These are phyloP conservation scores for Colletotrichum shisoi DNA, from an alignment of 2,329 filamentous ascomycete genomes.

Conservation along the genomic window DNA sequence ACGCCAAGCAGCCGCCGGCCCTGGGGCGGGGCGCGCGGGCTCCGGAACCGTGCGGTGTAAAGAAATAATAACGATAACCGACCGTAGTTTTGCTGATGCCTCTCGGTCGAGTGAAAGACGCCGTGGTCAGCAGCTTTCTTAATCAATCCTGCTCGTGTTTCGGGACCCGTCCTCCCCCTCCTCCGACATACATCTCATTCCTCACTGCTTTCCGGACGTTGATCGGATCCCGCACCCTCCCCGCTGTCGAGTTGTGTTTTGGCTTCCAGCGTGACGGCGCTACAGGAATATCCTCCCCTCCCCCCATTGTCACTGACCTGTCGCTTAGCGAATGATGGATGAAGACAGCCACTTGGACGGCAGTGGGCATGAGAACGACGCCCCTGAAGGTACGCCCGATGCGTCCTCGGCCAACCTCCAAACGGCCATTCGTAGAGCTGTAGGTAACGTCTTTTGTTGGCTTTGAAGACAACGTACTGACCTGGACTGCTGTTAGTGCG, in stretches of 20 bases:
- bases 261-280: neutral
- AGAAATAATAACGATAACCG: constrained; percentile 35
- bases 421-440: constrained; percentile 35
- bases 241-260: neutral
- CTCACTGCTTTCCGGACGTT: neutral
- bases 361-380: constrained; percentile 34
- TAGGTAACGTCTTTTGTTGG: neutral
- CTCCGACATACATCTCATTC: constrained; percentile 13
- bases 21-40: constrained; percentile 26
- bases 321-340: constrained; percentile 27
- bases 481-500: constrained; percentile 42
- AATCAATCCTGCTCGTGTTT: constrained; percentile 15
- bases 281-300: neutral
- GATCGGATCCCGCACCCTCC: neutral
- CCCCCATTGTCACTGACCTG: neutral
- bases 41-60: constrained; percentile 2
- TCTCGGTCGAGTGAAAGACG: constrained; percentile 6
- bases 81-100: constrained; percentile 21
- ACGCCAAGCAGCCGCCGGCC: neutral
- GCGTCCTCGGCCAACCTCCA: constrained; percentile 14
- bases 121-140: neutral
- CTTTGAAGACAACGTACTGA: neutral
- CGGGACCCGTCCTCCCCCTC: constrained; percentile 31
- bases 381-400: constrained; percentile 22
- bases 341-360: constrained; percentile 32